Base-by-base conservation (phyloP, 2,329 filamentous ascomycete species). In the Phaeomoniella chlamydospora region DNA sequence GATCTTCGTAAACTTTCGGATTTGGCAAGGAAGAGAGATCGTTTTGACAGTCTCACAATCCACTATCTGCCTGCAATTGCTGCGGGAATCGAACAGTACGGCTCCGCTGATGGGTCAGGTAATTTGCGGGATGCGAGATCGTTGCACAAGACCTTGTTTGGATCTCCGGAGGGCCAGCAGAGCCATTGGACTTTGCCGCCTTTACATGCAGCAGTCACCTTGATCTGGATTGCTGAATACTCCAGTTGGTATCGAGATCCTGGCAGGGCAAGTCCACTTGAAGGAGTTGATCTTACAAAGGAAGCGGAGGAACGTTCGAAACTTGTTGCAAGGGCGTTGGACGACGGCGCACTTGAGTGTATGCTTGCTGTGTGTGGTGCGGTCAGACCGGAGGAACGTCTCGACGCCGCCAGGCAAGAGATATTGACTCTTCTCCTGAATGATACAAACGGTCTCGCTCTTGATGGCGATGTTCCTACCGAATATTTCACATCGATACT, bases 191-290 rank as follows among this genome's bases (percentile, higher is more conserved):
- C 70, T 15, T 55, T 93, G 29, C 67, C 77, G 12, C 80, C 78
- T 46, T 69, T 96, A 10, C 80, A 87, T 47, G 83, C 87, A 32
- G 80, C 84, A 3, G 70, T 87, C 10, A 71, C 74, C 37, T 74
- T 80, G 3, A 86, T 83, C 70, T 98, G 90, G 90, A 70, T 94
- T 33, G 79, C 84, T 18, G 86, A 96, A 50, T 94, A 94, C 58
- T 90, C 83, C 45, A 84, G 85, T 2, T 83, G 85, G 66, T 94
- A 87, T 53, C 68, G 83, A 39, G 85, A 93, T 46, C 72, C 79
- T 47, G 70, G 73, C 14, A 68, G 73, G 19, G 65, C 71, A 42
- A 67, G 71, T 34, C 65, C 66, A 16, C 64, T 76, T 17, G 65
- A 67, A 31, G 72, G 70, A 33, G 70, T 80, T 37, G 74, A 86